Evolutionary conservation across 345 rosid species (phyloP).

Genomic region (Corchorus capsularis): DNA sequence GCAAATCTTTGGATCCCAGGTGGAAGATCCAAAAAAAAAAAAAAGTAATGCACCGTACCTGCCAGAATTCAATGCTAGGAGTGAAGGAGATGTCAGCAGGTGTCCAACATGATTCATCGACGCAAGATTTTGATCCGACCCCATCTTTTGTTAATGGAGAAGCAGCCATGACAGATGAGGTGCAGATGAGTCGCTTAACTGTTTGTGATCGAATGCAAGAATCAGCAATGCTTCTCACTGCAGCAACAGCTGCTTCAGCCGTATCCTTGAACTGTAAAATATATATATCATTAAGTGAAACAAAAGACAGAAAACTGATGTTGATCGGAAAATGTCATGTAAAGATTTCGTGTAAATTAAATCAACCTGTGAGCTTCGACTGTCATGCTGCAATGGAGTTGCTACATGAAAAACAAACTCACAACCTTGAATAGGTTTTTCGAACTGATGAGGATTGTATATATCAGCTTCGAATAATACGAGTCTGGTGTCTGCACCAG

Average conservation of each 20-base stretch:
- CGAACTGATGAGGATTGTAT: constrained; percentile 23
- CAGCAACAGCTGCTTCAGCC: constrained; percentile 28
- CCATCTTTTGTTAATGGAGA: constrained; percentile 15
- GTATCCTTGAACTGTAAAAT: constrained; percentile 3
- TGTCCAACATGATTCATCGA: no score
- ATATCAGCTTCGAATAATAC: constrained; percentile 39
- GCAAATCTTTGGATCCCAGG: no score
- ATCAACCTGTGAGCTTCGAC: neutral
- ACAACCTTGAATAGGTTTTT: constrained; percentile 17
- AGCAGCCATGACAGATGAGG: constrained; percentile 26
- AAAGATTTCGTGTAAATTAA: no score
- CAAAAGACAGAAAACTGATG: no score
- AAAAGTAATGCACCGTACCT: neutral
- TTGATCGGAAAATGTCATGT: no score
- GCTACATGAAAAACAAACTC: constrained; percentile 24
- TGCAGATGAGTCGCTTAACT: constrained; percentile 37
- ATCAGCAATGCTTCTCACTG: constrained; percentile 23
- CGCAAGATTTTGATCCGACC: no score
- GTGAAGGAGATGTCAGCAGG: neutral
- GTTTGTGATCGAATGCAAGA: constrained; percentile 18
- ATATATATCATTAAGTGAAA: neutral
- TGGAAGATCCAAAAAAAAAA: no score
- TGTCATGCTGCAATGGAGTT: neutral
- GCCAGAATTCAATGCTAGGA: neutral
- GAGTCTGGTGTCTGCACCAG: constrained; percentile 30